Conservation (phyloP, 2,329 filamentous ascomycete species). For the Penicillium thymicola region DNA sequence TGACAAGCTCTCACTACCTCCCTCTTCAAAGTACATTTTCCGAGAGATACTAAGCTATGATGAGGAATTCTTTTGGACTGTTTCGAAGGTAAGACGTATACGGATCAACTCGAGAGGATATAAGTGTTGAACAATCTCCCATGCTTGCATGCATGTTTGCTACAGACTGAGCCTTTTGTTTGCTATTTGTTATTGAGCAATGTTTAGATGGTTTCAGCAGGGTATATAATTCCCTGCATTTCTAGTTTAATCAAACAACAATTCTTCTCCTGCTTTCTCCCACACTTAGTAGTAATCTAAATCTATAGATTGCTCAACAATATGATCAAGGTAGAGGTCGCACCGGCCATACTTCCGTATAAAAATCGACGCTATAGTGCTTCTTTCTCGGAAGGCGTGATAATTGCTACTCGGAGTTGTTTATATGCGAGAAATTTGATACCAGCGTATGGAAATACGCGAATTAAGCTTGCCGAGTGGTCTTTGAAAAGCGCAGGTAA, state of each 20-base stretch:
- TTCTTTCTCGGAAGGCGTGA: slow-evolving; percentile 68
- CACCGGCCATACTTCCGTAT: slow-evolving; percentile 56
- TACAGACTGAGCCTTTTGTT: too few species aligned
- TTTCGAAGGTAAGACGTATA: slow-evolving; percentile 92
- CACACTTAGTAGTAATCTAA: too few species aligned
- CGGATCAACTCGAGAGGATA: slow-evolving; percentile 92
- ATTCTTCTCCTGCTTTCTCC: too few species aligned
- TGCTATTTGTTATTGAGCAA: too few species aligned
- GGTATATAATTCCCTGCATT: too few species aligned
- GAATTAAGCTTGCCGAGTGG: slow-evolving; percentile 86
- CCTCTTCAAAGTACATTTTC: slow-evolving; percentile 79
- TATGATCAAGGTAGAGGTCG: slow-evolving; percentile 93
- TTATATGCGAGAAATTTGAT: slow-evolving; percentile 99
- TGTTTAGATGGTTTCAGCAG: too few species aligned
- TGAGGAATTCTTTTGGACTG: slow-evolving; percentile 63
- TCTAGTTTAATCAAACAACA: too few species aligned
- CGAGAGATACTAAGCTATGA: slow-evolving; percentile 67
- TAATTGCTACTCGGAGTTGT: slow-evolving; percentile 79
- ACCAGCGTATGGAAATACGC: slow-evolving; percentile 94
- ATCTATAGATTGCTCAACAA: too few species aligned
- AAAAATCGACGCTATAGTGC: slow-evolving; percentile 67
- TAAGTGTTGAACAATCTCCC: too few species aligned
- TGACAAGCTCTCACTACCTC: slow-evolving; percentile 59
- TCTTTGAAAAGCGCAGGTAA: slow-evolving; percentile 68
- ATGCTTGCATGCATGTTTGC: too few species aligned